Evolutionary conservation across 805 yeast genomes (phyloP).

Genomic region (Starmerella floricola): DNA sequence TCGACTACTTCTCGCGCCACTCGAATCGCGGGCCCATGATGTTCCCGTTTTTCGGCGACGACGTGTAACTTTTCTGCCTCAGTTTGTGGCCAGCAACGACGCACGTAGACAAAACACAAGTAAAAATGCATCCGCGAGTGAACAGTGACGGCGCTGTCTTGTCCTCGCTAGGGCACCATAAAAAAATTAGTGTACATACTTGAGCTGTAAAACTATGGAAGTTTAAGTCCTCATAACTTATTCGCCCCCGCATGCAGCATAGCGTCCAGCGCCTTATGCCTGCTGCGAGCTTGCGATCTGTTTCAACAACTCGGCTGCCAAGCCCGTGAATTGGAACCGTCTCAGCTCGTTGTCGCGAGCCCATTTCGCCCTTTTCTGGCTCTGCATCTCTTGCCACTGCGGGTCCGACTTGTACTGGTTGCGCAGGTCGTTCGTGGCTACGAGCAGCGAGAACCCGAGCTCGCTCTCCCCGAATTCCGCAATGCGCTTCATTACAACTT

Average conservation of each 20-base stretch:
- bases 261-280: no score
- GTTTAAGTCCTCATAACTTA: no score
- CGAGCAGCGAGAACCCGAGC: slow-evolving; percentile 45
- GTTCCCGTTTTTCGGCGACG: slow-evolving; percentile 8
- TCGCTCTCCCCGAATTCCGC: slow-evolving; percentile 37
- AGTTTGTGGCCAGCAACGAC: no score
- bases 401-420: slow-evolving; percentile 27
- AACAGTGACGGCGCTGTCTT: no score
- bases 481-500: slow-evolving; percentile 29
- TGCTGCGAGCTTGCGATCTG: slow-evolving; percentile 32
- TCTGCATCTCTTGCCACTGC: slow-evolving; percentile 32
- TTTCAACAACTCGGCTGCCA: slow-evolving; percentile 38
- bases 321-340: slow-evolving; percentile 41
- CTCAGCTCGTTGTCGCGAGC: slow-evolving; percentile 42
- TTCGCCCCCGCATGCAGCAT: no score
- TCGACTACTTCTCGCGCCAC: slow-evolving; percentile 94
- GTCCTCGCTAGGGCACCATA: no score
- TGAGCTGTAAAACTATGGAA: no score
- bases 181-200: no score
- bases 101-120: no score
- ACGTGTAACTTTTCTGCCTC: no score
- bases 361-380: slow-evolving; percentile 42
- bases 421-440: slow-evolving; percentile 41
- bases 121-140: no score
- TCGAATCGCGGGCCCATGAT: slow-evolving; percentile 33